Conservation (phyloP, 169 alveolate species). For the Amoebophrya sp. region DNA sequence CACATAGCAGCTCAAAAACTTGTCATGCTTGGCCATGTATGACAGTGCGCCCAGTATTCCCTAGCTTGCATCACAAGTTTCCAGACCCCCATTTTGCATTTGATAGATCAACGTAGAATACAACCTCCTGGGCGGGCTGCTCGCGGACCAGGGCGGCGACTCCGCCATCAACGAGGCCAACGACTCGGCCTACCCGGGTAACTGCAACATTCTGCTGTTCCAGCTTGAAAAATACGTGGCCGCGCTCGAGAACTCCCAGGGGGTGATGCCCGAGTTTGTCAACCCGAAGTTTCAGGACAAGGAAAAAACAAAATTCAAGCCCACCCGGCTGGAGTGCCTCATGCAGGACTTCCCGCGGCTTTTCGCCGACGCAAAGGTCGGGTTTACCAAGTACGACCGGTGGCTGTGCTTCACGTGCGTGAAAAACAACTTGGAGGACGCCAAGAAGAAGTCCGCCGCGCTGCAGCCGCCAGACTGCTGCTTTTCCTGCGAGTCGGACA, state of each 20-base stretch:
- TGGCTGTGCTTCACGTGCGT: slow-evolving; percentile 52
- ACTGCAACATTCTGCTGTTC: slow-evolving; percentile 74
- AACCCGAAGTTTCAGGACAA: slow-evolving; percentile 82
- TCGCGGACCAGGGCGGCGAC: neutral
- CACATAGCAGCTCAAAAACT: too few relatives aligned
- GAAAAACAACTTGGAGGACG: slow-evolving; percentile 51
- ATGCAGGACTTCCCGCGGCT: slow-evolving; percentile 74
- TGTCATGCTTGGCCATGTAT: too few relatives aligned
- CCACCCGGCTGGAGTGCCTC: slow-evolving; percentile 89
- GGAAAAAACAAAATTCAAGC: slow-evolving; percentile 74
- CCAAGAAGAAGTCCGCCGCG: slow-evolving; percentile 36
- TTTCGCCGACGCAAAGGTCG: slow-evolving; percentile 42
- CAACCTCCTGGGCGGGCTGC: slow-evolving; percentile 63
- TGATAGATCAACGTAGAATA: slow-evolving; percentile 64
- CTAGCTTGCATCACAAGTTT: too few relatives aligned
- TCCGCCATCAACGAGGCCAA: neutral
- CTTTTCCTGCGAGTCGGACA: slow-evolving; percentile 38
- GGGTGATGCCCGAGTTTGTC: slow-evolving; percentile 86
- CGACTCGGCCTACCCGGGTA: slow-evolving; percentile 68
- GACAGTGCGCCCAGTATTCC: too few relatives aligned
- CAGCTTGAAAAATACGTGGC: slow-evolving; percentile 59
- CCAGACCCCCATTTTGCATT: too few relatives aligned
- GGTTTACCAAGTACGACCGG: slow-evolving; percentile 50
- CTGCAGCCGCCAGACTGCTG: slow-evolving; percentile 43
- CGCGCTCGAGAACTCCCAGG: slow-evolving; percentile 69